These are phyloP conservation scores for Rhynchospora breviuscula DNA, from an alignment of 176 grass and related monocot species.

Conservation along the genomic window DNA sequence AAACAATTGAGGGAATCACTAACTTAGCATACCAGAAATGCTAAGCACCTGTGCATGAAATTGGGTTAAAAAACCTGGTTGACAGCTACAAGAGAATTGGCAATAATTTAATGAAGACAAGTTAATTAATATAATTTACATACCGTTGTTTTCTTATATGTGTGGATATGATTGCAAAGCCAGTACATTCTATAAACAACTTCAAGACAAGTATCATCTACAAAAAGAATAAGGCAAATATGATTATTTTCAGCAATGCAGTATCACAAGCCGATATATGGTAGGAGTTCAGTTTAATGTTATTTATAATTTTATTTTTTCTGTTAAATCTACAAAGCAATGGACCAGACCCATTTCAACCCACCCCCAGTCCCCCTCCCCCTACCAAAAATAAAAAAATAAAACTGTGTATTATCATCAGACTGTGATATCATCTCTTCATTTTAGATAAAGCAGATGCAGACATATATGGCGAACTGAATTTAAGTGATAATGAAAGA, in stretches of 20 bases:
- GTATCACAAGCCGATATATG: background rate
- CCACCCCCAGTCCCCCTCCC: background rate
- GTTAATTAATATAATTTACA: background rate
- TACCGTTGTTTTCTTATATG: slow-evolving; percentile 84
- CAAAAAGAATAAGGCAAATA: slow-evolving; percentile 19
- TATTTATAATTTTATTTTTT: background rate
- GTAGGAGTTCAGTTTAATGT: background rate
- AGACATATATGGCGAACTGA: background rate
- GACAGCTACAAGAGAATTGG: background rate
- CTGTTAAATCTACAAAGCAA: background rate
- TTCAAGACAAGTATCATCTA: slow-evolving; percentile 86
- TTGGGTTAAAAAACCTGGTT: background rate
- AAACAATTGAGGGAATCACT: background rate
- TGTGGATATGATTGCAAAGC: slow-evolving; percentile 95
- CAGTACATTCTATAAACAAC: slow-evolving; percentile 99
- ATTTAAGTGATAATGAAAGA: background rate
- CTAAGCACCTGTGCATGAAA: background rate
- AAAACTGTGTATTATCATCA: background rate
- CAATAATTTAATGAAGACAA: slow-evolving; percentile 3
- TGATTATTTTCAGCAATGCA: background rate
- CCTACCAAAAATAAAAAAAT: background rate
- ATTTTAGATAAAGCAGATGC: background rate
- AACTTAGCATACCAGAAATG: background rate
- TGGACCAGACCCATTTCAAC: background rate
- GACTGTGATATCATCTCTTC: no score